Conservation (phyloP, 345 rosid species). For the Euphorbia tirucalli region DNA sequence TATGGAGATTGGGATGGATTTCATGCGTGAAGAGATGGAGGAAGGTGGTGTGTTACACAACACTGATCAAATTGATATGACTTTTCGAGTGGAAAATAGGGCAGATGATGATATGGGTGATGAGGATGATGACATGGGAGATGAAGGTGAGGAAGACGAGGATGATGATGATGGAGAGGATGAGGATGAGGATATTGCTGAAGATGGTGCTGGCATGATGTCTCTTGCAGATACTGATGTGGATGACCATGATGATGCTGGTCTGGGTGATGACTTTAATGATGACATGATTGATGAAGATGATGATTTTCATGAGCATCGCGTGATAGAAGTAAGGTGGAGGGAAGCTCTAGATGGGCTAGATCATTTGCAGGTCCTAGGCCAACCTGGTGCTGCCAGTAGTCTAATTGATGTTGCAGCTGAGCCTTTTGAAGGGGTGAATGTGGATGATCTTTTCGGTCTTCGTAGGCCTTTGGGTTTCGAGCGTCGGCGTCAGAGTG, state of each 20-base stretch:
- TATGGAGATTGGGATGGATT: constrained; percentile 70
- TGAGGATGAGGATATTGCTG: constrained; percentile 89
- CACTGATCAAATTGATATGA: constrained; percentile 75
- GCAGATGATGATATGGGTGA: constrained; percentile 82
- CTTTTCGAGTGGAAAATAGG: constrained; percentile 74
- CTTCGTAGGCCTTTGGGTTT: constrained; percentile 85
- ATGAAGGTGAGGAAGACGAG: constrained; percentile 87
- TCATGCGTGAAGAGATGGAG: constrained; percentile 78
- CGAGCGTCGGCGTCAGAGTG: constrained; percentile 77
- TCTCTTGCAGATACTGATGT: constrained; percentile 91
- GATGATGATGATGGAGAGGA: constrained; percentile 90
- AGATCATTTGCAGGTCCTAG: constrained; percentile 88
- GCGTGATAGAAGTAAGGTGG: constrained; percentile 91
- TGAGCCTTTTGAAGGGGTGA: constrained; percentile 95
- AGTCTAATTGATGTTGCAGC: constrained; percentile 82
- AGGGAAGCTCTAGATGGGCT: constrained; percentile 94
- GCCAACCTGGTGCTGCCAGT: constrained; percentile 71
- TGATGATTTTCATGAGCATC: constrained; percentile 88
- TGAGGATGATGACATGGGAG: constrained; percentile 94
- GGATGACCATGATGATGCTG: constrained; percentile 92
- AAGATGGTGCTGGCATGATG: constrained; percentile 95
- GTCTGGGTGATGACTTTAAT: constrained; percentile 83
- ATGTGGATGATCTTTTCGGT: constrained; percentile 91
- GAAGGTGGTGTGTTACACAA: constrained; percentile 56
- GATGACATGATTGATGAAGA: constrained; percentile 98